These are phyloP conservation scores for Tricholoma sp. DNA, from an alignment of 768 basidiomycete species.

Conservation along the genomic window DNA sequence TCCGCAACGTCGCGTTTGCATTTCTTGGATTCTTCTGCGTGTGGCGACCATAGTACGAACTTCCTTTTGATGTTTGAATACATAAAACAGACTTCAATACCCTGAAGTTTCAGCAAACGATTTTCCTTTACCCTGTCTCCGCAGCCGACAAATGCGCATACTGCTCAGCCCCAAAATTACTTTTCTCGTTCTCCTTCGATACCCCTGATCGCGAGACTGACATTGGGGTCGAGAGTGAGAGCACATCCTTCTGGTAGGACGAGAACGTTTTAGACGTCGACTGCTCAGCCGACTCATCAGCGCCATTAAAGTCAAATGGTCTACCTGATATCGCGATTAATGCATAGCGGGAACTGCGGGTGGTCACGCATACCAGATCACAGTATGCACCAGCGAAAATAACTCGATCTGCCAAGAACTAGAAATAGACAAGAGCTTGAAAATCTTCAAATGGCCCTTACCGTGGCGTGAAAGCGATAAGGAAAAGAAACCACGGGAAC, in stretches of 20 bases:
- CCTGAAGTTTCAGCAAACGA: neutral
- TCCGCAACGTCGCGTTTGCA: no score
- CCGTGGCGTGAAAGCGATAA: no score
- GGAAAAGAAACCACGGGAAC: no score
- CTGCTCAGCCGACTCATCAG: neutral
- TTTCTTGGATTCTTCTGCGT: neutral
- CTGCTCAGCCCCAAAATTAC: slow-evolving; percentile 9
- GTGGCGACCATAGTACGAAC: neutral
- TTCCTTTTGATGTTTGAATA: neutral
- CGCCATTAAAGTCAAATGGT: slow-evolving; percentile 2
- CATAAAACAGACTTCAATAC: no score
- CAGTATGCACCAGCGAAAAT: neutral
- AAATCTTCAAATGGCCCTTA: neutral
- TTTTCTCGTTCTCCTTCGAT: slow-evolving; percentile 8
- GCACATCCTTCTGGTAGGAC: neutral
- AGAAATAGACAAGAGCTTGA: neutral
- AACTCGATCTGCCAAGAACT: neutral
- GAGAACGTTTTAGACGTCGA: neutral
- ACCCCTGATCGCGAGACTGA: slow-evolving; percentile 8
- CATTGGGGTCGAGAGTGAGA: slow-evolving; percentile 3
- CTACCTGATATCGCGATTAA: no score
- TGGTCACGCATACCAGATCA: slow-evolving; percentile 4
- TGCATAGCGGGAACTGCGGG: slow-evolving; percentile 8
- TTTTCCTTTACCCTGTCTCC: slow-evolving; percentile 2
- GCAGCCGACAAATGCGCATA: neutral